phyloP scores from a whole-genome alignment of 305 asterid genomes.

The Lippia alba region DNA sequence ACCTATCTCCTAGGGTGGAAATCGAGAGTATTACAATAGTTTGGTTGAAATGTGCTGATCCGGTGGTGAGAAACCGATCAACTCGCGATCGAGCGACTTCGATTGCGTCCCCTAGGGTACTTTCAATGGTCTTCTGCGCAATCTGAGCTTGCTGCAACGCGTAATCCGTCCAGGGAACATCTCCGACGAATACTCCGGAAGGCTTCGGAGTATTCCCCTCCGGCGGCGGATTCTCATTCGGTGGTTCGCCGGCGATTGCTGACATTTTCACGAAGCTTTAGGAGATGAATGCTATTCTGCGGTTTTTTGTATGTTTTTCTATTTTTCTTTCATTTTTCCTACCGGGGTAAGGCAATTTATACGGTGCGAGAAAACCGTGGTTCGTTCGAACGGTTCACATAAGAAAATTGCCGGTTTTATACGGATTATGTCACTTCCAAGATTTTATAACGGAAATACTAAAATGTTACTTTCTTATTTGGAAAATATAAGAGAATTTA shows the following conservation, averaged over 20 bases:
- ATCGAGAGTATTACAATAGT: conserved; percentile 62
- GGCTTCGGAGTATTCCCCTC: conserved; percentile 35
- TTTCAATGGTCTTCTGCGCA: conserved; percentile 58
- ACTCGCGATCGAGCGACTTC: conserved; percentile 66
- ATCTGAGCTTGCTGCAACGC: conserved; percentile 72
- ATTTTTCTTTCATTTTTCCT: not conserved
- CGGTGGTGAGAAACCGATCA: conserved; percentile 74
- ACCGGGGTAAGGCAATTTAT: too few relatives aligned
- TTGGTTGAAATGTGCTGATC: conserved; percentile 81
- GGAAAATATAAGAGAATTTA: too few relatives aligned
- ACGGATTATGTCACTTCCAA: too few relatives aligned
- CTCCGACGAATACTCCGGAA: conserved; percentile 40
- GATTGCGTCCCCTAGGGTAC: conserved; percentile 64
- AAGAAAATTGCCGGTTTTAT: too few relatives aligned
- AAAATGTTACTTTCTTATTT: too few relatives aligned
- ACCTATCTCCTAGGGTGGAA: not conserved
- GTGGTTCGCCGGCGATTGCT: conserved; percentile 57
- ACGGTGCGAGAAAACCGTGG: too few relatives aligned
- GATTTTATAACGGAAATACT: too few relatives aligned
- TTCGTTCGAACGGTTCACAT: too few relatives aligned
- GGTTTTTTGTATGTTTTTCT: not conserved
- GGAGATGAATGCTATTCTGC: conserved; percentile 5
- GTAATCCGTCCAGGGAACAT: conserved; percentile 63
- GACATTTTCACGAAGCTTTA: conserved; percentile 43
- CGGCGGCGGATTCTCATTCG: conserved; percentile 44